Evolutionary conservation across 1,284 basidiomycete species (phyloP).

Genomic region (Volvariella volvacea): DNA sequence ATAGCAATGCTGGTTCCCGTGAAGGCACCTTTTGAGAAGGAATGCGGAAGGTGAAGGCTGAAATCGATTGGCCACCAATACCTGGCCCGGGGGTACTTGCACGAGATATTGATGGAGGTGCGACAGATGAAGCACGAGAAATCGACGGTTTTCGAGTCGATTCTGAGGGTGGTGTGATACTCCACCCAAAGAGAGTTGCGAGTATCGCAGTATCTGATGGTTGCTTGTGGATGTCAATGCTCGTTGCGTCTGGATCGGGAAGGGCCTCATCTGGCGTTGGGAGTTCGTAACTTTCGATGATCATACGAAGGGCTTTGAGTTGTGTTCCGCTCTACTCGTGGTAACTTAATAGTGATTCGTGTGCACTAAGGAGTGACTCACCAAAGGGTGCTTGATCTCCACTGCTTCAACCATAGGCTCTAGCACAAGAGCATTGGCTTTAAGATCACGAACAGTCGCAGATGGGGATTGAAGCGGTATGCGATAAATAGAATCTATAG

Average conservation of each 20-base stretch:
- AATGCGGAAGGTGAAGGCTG: conserved; percentile 19
- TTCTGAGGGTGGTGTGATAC: conserved; percentile 33
- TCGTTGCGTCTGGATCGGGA: conserved; percentile 12
- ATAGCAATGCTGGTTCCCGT: conserved; percentile 46
- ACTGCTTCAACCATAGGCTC: conserved; percentile 47
- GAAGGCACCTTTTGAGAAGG: conserved; percentile 18
- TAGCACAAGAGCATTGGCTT: conserved; percentile 44
- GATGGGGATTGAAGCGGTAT: conserved; percentile 63
- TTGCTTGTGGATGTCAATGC: conserved; percentile 14
- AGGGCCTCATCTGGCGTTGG: conserved; percentile 9
- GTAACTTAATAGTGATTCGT: conserved; percentile 4
- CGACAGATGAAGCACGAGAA: conserved; percentile 42
- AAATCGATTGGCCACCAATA: background rate
- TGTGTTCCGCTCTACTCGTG: conserved; percentile 36
- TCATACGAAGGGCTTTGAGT: conserved; percentile 33
- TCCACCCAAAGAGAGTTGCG: conserved; percentile 66
- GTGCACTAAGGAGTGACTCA: conserved; percentile 23
- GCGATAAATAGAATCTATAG: conserved; percentile 63
- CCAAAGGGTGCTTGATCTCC: conserved; percentile 65
- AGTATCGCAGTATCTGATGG: conserved; percentile 53
- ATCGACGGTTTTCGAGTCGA: conserved; percentile 17
- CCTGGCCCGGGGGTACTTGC: conserved; percentile 7
- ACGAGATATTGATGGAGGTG: conserved; percentile 18
- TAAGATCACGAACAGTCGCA: conserved; percentile 53
- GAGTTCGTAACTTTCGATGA: conserved; percentile 24